Evolutionary conservation across 371 early-diverging fungal genomes (phyloP).

Genomic region (Mortierella sp.): DNA sequence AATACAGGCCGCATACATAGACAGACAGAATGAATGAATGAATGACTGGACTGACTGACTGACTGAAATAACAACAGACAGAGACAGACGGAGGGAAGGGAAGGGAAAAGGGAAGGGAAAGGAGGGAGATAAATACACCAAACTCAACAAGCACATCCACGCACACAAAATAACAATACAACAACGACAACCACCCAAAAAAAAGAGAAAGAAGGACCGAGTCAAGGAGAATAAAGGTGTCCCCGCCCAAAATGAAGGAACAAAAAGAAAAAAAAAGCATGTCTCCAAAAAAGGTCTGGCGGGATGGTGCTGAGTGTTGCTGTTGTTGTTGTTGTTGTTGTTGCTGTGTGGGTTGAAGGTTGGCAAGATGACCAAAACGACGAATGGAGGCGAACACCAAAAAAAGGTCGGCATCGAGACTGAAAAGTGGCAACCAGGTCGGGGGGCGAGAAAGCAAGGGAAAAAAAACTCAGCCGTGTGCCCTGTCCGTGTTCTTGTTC

Average conservation of each 20-base stretch:
- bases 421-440: background rate
- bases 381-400: background rate
- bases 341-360: background rate
- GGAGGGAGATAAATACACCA: background rate
- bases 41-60: background rate
- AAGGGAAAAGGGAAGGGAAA: background rate
- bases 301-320: background rate
- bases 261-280: background rate
- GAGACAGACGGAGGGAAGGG: background rate
- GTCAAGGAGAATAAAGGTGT: background rate
- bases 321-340: background rate
- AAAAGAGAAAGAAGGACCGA: background rate
- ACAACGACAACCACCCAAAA: conserved; percentile 1
- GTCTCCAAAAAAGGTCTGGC: background rate
- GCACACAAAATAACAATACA: background rate
- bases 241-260: background rate
- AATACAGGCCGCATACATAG: background rate
- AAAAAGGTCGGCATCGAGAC: background rate
- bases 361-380: too few relatives aligned
- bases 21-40: background rate
- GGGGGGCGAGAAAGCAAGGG: background rate
- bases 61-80: background rate
- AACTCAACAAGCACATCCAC: too few relatives aligned
- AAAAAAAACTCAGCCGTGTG: background rate
- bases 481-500: background rate